Evolutionary conservation across 2,329 filamentous ascomycete genomes (phyloP).

Genomic region (Cryoendolithus antarcticus): DNA sequence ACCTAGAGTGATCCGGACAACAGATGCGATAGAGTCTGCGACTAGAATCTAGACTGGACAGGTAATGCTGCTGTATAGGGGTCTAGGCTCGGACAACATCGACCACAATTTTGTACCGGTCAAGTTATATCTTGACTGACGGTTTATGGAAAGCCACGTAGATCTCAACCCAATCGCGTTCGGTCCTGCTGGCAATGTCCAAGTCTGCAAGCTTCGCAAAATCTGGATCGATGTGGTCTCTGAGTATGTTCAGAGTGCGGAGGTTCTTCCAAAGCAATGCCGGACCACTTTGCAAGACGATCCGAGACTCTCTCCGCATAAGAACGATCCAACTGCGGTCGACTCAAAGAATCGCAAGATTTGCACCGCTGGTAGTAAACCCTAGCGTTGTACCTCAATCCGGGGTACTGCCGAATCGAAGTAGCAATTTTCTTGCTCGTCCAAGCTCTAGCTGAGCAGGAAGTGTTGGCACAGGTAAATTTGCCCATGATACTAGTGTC

Average conservation of each 20-base stretch:
- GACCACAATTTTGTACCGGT: no score
- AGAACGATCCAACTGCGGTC: neutral
- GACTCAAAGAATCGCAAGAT: neutral
- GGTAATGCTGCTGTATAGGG: no score
- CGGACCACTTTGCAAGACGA: neutral
- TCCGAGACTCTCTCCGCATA: constrained; percentile 1
- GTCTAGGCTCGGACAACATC: no score
- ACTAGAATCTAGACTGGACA: no score
- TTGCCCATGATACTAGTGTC: constrained; percentile 31
- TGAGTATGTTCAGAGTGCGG: neutral
- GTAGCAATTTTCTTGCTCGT: constrained; percentile 29
- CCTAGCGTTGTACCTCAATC: neutral
- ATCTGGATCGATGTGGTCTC: no score
- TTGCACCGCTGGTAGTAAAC: constrained; percentile 1
- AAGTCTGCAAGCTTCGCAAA: no score
- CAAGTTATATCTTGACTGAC: no score
- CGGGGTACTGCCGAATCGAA: constrained; percentile 29
- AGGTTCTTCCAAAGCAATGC: neutral
- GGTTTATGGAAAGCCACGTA: no score
- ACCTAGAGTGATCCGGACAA: no score
- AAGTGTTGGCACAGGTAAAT: constrained; percentile 26
- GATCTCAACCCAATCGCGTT: no score
- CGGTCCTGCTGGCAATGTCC: no score
- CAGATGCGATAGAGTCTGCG: no score
- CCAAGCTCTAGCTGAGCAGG: constrained; percentile 24